Conservation (phyloP, 2,329 filamentous ascomycete genomes). For the Penicillium brasilianum region DNA sequence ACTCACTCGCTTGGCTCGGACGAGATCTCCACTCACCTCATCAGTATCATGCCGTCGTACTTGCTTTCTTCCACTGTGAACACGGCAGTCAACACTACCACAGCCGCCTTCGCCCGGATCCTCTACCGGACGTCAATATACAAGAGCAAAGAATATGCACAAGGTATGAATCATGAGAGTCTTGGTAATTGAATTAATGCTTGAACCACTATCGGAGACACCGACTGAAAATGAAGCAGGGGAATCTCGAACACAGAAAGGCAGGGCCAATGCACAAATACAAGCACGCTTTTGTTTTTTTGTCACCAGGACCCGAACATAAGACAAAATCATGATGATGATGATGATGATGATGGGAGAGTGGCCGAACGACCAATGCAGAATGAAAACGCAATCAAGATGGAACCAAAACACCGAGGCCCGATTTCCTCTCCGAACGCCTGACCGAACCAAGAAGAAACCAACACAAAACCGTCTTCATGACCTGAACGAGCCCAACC, state of each 20-base stretch:
- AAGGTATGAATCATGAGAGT: conserved; percentile 20
- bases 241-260: conserved; percentile 25
- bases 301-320: conserved; percentile 29
- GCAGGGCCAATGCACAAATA: background rate
- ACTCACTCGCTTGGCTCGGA: background rate
- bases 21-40: background rate
- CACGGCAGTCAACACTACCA: background rate
- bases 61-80: too few species aligned
- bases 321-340: conserved; percentile 10
- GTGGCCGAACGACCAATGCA: conserved; percentile 12
- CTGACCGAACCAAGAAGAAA: background rate
- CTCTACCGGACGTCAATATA: background rate
- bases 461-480: background rate
- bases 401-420: conserved; percentile 3
- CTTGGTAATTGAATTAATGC: conserved; percentile 33
- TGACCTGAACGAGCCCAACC: conserved; percentile 3
- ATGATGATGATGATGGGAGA: conserved; percentile 24
- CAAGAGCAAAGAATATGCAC: background rate
- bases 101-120: background rate
- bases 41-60: background rate
- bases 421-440: background rate
- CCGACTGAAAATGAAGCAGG: conserved; percentile 6
- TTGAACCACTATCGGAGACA: conserved; percentile 25
- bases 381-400: background rate
- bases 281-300: conserved; percentile 28